phyloP scores from a whole-genome alignment of 1,284 basidiomycete species.

The Malassezia pachydermatis region DNA sequence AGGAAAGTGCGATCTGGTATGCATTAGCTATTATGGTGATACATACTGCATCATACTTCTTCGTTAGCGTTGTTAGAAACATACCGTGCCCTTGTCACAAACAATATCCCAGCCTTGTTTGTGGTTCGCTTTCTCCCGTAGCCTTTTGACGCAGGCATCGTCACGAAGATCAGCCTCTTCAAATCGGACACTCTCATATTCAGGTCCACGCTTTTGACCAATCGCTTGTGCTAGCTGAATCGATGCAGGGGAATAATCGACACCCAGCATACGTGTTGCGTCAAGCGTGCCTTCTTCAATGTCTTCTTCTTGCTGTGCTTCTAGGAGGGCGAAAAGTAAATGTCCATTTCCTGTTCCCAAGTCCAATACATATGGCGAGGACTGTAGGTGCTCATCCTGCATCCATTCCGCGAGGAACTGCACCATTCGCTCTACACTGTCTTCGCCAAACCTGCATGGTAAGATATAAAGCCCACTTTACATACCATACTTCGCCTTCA shows the following conservation, averaged over 20 bases:
- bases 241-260: constrained; percentile 71
- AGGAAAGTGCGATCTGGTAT: constrained; percentile 59
- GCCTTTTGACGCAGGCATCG: constrained; percentile 3
- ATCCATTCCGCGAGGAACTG: constrained; percentile 22
- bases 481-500: constrained; percentile 75
- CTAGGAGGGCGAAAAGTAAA: constrained; percentile 60
- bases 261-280: constrained; percentile 56
- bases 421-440: constrained; percentile 69
- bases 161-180: constrained; percentile 43
- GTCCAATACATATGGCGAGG: constrained; percentile 27
- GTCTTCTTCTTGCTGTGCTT: constrained; percentile 20
- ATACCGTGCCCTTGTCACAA: constrained; percentile 46
- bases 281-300: constrained; percentile 59
- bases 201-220: constrained; percentile 20
- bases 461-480: neutral
- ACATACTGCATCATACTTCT: constrained; percentile 62
- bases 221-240: constrained; percentile 51
- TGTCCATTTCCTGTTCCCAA: constrained; percentile 78
- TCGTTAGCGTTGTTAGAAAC: neutral
- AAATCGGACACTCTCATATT: constrained; percentile 40
- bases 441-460: constrained; percentile 66
- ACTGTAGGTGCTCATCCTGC: constrained; percentile 1
- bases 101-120: constrained; percentile 45
- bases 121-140: constrained; percentile 13
- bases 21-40: neutral